Conservation (phyloP, 495 filamentous ascomycete species). For the Lasiosphaeria miniovina region DNA sequence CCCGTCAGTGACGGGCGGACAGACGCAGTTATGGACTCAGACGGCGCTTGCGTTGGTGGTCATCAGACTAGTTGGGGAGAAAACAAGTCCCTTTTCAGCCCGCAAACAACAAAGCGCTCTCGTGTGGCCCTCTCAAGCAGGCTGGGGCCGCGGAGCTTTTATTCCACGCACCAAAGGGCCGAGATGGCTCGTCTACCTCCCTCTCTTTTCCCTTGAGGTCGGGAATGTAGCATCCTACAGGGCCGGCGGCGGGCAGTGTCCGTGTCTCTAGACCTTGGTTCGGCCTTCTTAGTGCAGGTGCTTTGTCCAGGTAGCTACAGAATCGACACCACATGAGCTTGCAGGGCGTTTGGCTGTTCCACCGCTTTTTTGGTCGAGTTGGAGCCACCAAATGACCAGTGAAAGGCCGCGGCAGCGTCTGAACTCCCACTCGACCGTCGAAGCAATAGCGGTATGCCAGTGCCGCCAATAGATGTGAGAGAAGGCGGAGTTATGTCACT, state of each 20-base stretch:
- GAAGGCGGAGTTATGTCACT: neutral
- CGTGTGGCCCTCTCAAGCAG: constrained; percentile 7
- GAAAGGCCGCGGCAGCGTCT: constrained; percentile 22
- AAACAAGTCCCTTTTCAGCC: constrained; percentile 20
- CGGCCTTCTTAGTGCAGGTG: constrained; percentile 41
- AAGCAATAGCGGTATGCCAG: constrained; percentile 5
- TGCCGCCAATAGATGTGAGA: neutral
- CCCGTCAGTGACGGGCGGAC: neutral
- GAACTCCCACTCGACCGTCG: constrained; percentile 4
- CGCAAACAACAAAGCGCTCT: constrained; percentile 34
- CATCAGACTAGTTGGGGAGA: constrained; percentile 11
- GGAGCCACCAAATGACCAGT: constrained; percentile 41
- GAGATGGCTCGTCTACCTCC: constrained; percentile 21
- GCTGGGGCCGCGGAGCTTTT: neutral
- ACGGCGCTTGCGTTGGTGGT: constrained; percentile 30
- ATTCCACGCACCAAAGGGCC: constrained; percentile 33
- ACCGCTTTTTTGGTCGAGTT: constrained; percentile 48
- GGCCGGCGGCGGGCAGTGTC: constrained; percentile 29
- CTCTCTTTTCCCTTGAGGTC: constrained; percentile 35
- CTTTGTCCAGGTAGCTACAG: constrained; percentile 44
- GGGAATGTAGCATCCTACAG: constrained; percentile 38
- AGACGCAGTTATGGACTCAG: constrained; percentile 30
- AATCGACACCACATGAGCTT: constrained; percentile 43
- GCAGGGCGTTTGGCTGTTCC: constrained; percentile 38
- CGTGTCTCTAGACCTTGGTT: constrained; percentile 32